A percentile compares a stretch with the other conserved stretches of the same genome.
Evolutionary conservation across 1,139 yeast species (phyloP).

Genomic region (Nakaseomyces delphensis): DNA sequence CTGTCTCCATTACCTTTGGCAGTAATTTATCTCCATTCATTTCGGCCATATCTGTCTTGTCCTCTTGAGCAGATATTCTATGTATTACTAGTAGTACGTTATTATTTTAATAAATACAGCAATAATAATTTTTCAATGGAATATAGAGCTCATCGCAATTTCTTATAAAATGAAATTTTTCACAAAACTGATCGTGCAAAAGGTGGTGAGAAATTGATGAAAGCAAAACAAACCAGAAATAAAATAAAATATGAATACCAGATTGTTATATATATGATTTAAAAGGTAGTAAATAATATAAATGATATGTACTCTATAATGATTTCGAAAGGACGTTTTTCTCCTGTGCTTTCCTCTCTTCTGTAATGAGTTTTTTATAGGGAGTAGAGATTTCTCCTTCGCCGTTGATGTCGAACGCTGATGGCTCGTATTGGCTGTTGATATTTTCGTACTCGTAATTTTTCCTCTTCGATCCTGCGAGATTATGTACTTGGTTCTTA

Average conservation of each 20-base stretch:
- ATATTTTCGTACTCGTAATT: background rate
- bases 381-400: constrained; percentile 3
- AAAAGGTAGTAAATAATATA: background rate
- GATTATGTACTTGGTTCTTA: background rate
- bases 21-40: constrained; percentile 14
- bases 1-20: constrained; percentile 43
- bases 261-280: too few relatives aligned
- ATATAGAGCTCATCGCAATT: too few relatives aligned
- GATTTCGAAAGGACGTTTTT: constrained; percentile 1
- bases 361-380: constrained; percentile 2
- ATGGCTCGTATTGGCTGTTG: background rate
- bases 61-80: too few relatives aligned
- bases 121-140: too few relatives aligned
- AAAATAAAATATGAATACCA: too few relatives aligned
- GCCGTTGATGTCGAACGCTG: background rate
- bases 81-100: too few relatives aligned
- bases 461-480: background rate
- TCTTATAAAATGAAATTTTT: too few relatives aligned
- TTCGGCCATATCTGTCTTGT: too few relatives aligned
- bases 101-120: too few relatives aligned
- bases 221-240: too few relatives aligned
- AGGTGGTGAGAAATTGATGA: too few relatives aligned
- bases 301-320: background rate
- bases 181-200: too few relatives aligned
- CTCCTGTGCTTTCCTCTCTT: background rate